These are phyloP conservation scores for Cystobasidium tubakii DNA, from an alignment of 768 basidiomycete species.

Conservation along the genomic window DNA sequence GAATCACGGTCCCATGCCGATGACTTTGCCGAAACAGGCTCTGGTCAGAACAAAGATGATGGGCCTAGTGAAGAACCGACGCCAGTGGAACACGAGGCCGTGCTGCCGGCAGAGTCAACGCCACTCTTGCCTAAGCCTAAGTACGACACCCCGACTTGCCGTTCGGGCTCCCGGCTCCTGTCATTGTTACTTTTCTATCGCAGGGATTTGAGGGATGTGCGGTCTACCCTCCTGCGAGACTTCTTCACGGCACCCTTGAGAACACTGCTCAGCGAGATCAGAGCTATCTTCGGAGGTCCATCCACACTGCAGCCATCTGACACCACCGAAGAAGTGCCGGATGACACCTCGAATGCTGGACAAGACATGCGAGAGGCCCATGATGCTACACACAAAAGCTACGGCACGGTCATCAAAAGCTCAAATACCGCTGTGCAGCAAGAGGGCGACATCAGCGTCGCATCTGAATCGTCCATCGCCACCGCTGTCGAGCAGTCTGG, in stretches of 20 bases:
- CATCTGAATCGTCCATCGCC: background rate
- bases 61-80: background rate
- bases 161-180: conserved; percentile 8
- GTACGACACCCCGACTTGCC: background rate
- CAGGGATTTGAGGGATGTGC: background rate
- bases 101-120: background rate
- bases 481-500: background rate
- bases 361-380: background rate
- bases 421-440: background rate
- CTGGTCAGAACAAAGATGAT: background rate
- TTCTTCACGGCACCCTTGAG: conserved; percentile 9
- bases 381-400: background rate
- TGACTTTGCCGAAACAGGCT: background rate
- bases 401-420: conserved; percentile 10
- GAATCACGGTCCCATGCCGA: background rate
- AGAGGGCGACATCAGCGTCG: background rate
- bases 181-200: conserved; percentile 30
- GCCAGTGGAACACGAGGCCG: background rate
- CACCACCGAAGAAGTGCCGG: background rate
- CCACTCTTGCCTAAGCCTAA: background rate
- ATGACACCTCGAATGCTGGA: background rate
- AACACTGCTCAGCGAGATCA: conserved; percentile 1
- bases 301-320: background rate
- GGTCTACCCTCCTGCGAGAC: background rate
- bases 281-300: background rate